A percentile compares a stretch with the other conserved stretches of the same genome.
phyloP scores from a whole-genome alignment of 768 basidiomycete species.

The Tulasnella calospora region DNA sequence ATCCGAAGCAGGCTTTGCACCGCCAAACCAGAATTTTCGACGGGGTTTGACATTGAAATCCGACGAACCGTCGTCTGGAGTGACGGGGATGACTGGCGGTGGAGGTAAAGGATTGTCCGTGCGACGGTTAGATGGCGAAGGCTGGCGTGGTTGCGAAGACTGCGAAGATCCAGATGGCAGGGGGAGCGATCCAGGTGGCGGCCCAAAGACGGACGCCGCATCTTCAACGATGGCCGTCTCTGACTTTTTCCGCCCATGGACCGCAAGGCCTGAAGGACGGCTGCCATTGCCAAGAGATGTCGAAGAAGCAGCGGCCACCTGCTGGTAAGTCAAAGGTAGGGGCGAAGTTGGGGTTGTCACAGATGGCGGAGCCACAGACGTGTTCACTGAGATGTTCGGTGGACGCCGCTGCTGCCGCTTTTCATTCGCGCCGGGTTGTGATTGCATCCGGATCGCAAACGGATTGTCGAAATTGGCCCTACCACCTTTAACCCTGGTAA shows the following conservation, averaged over 20 bases:
- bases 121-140: background rate
- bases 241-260: conserved; percentile 67
- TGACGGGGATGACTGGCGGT: conserved; percentile 9
- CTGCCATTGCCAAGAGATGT: background rate
- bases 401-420: conserved; percentile 33
- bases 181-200: background rate
- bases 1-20: conserved; percentile 4
- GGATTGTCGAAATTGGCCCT: conserved; percentile 79
- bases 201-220: conserved; percentile 36
- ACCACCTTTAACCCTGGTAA: conserved; percentile 83
- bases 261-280: conserved; percentile 1
- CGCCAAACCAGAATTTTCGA: conserved; percentile 21
- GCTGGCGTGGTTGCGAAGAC: background rate
- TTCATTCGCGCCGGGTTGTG: conserved; percentile 55
- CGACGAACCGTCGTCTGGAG: background rate
- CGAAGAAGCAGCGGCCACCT: conserved; percentile 30
- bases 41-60: conserved; percentile 15
- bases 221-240: conserved; percentile 83
- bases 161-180: background rate
- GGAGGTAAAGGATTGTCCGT: conserved; percentile 18
- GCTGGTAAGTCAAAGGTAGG: conserved; percentile 59
- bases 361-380: background rate
- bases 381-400: background rate
- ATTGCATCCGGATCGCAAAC: conserved; percentile 66
- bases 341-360: conserved; percentile 30